Evolutionary conservation across 306 rosid genomes (phyloP).

Genomic region (Carpinus fangiana): DNA sequence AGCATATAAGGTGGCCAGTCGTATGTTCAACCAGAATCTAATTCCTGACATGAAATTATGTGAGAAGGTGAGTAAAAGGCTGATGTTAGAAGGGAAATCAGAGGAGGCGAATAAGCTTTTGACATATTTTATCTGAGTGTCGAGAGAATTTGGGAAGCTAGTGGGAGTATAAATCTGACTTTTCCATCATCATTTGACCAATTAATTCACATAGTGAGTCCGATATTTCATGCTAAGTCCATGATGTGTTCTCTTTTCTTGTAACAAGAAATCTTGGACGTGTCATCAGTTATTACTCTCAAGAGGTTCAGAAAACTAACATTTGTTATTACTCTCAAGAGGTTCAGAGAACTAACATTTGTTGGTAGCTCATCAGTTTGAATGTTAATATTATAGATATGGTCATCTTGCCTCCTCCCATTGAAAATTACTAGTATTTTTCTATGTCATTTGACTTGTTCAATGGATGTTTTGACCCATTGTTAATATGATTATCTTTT

Average conservation of each 20-base stretch:
- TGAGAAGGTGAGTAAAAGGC: slow-evolving; percentile 63
- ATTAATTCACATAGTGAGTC: no score
- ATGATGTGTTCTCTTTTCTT: neutral
- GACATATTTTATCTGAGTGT: slow-evolving; percentile 37
- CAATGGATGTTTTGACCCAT: neutral
- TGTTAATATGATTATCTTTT: no score
- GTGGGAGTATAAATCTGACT: neutral
- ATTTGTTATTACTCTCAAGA: neutral
- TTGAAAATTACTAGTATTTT: neutral
- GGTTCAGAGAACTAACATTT: neutral
- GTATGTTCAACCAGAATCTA: slow-evolving; percentile 83
- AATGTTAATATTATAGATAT: neutral
- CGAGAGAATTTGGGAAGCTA: slow-evolving; percentile 33
- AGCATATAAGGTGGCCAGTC: slow-evolving; percentile 80
- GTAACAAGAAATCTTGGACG: neutral
- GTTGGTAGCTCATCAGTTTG: no score
- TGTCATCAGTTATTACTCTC: neutral
- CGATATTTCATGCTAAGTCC: neutral
- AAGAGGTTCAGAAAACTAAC: neutral
- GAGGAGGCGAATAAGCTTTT: slow-evolving; percentile 82
- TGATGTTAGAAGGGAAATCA: slow-evolving; percentile 58
- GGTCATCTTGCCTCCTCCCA: neutral
- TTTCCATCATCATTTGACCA: neutral
- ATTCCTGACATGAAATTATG: slow-evolving; percentile 81
- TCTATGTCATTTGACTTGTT: neutral